A percentile compares a stretch with the other conserved stretches of the same genome.
These are phyloP conservation scores for Vigna unguiculata DNA, from an alignment of 306 rosid genomes.

Conservation along the genomic window DNA sequence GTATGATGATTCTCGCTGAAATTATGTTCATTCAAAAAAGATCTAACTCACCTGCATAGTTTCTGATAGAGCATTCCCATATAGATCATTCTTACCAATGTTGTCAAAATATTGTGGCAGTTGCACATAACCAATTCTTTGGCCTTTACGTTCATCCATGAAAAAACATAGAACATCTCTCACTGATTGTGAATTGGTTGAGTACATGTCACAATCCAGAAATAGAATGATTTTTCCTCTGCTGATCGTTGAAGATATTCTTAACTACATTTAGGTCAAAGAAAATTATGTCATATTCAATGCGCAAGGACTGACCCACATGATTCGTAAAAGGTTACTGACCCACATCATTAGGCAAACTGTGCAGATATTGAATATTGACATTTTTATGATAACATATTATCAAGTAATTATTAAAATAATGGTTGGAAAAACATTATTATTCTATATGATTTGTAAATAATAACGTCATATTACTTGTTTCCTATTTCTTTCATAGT, in stretches of 20 bases:
- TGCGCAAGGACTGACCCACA: too few relatives aligned
- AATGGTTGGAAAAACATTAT: too few relatives aligned
- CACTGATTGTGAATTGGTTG: conserved; percentile 63
- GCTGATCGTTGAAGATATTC: conserved; percentile 84
- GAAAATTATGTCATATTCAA: background rate
- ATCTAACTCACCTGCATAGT: conserved; percentile 46
- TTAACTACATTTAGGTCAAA: conserved; percentile 53
- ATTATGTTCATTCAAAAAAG: background rate
- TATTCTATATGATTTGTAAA: too few relatives aligned
- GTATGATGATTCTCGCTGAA: background rate
- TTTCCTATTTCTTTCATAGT: too few relatives aligned
- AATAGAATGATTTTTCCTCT: conserved; percentile 62
- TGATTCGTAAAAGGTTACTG: too few relatives aligned
- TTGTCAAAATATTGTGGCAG: conserved; percentile 65
- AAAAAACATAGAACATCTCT: conserved; percentile 83
- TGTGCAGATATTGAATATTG: too few relatives aligned
- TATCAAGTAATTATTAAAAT: too few relatives aligned
- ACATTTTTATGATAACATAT: too few relatives aligned
- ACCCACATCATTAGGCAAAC: too few relatives aligned
- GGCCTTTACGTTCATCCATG: conserved; percentile 72
- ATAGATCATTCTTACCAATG: conserved; percentile 55
- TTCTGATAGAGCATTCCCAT: conserved; percentile 28
- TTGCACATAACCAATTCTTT: conserved; percentile 74
- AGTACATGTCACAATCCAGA: conserved; percentile 80
- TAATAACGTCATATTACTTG: too few relatives aligned